Percentiles rank a stretch among this genome's conserved stretches.
phyloP scores from a whole-genome alignment of 2,329 filamentous ascomycete species.

The Myriangium duriaei region DNA sequence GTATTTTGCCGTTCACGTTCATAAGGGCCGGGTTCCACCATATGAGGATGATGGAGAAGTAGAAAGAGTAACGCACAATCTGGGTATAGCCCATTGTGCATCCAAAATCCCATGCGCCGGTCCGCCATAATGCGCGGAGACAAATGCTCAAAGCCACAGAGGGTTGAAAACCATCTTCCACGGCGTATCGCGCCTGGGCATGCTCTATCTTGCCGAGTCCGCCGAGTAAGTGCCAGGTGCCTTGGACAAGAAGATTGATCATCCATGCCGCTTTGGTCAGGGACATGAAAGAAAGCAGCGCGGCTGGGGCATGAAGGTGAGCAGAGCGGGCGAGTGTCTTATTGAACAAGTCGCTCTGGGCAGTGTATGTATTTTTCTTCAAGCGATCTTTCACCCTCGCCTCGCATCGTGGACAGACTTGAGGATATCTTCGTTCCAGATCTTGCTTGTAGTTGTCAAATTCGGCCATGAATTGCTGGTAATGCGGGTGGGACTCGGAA shows the following conservation, averaged over 20 bases:
- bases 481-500: conserved; percentile 51
- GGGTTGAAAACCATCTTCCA: conserved; percentile 8
- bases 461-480: conserved; percentile 52
- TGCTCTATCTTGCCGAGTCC: conserved; percentile 7
- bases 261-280: conserved; percentile 33
- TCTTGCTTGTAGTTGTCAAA: conserved; percentile 58
- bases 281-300: conserved; percentile 12
- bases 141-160: conserved; percentile 5
- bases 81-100: conserved; percentile 17
- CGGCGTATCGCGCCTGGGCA: not conserved
- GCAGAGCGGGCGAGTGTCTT: conserved; percentile 17
- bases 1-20: conserved; percentile 18
- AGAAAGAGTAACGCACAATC: conserved; percentile 16
- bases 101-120: conserved; percentile 11
- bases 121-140: conserved; percentile 13
- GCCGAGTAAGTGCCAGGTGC: conserved; percentile 24
- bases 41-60: conserved; percentile 15
- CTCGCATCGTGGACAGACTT: conserved; percentile 72
- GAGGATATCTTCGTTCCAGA: conserved; percentile 74
- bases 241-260: conserved; percentile 23
- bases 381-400: conserved; percentile 60
- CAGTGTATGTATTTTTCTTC: conserved; percentile 60
- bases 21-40: conserved; percentile 24
- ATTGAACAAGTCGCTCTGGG: conserved; percentile 52
- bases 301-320: conserved; percentile 14